Evolutionary conservation across 2,329 filamentous ascomycete species (phyloP), one percentile per base, ranked within the genome.

Genomic region (Thielaviopsis euricoi): DNA sequence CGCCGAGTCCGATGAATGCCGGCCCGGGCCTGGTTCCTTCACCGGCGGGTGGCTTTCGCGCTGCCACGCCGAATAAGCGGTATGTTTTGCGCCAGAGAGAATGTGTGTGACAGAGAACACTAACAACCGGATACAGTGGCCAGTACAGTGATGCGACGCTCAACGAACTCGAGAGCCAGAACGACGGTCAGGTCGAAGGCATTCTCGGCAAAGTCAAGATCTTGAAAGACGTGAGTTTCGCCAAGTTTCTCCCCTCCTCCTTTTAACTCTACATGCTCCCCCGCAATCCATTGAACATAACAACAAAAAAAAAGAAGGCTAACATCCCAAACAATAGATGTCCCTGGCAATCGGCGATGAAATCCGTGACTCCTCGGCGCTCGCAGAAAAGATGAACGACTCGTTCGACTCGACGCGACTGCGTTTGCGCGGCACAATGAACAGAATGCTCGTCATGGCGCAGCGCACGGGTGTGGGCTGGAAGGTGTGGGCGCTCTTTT

Each of bases 301-400:
- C 6, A 48, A 17, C 6, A 48, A 21, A 48, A 6, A 5, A 19
- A 50, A 2, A 53, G 9, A 26, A 53, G 10, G 13, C 13, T 51
- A 7, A 10, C n/a, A 22, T 50, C 23, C 40, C 43, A 50, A 6
- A 5, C 13, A 26, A 50, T 63, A 93, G 87, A 85, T 98, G 74
- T 95, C 90, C 0, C 74, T 88, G 43, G 88, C 90, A 5, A 98
- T 98, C 64, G 93, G 93, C 63, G 88, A 94, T 67, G 93, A 97
- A 71, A 97, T 97, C 66, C 82, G 91, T 64, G 87, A 95, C 62
- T 93, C 87, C 15, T 87, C 88, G 1, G 84, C 87, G 1, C 78
- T 97, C 3, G 87, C 89, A 1, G 89, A 96, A 65, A 91, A 89
- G 72, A 95, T 98, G 85, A 97, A 97, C 70, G 88, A 95, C 67